Conservation (phyloP, 2,329 filamentous ascomycete genomes). For the Ophiostoma sp. region DNA sequence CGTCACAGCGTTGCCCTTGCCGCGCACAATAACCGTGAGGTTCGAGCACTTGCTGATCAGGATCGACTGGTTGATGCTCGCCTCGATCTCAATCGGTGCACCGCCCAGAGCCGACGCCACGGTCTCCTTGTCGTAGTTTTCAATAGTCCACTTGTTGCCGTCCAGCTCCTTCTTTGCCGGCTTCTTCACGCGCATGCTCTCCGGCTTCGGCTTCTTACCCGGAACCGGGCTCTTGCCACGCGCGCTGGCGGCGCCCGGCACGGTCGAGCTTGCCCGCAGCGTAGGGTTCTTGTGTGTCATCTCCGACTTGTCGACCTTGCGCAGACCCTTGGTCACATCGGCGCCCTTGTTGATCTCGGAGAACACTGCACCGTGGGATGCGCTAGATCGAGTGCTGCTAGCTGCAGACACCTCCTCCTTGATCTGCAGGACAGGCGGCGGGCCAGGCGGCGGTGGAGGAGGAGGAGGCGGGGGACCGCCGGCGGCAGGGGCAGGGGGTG, state of each 20-base stretch:
- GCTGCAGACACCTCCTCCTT: constrained; percentile 44
- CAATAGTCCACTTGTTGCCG: constrained; percentile 91
- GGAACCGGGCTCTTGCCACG: constrained; percentile 82
- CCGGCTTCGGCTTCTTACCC: constrained; percentile 78
- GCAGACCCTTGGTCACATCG: constrained; percentile 78
- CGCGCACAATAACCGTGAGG: constrained; percentile 79
- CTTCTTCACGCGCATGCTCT: constrained; percentile 79
- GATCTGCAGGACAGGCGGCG: constrained; percentile 60
- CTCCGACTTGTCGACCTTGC: constrained; percentile 89
- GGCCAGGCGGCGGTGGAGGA: constrained; percentile 65
- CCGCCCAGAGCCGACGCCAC: constrained; percentile 32
- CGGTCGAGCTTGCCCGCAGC: constrained; percentile 66
- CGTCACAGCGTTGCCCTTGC: constrained; percentile 95
- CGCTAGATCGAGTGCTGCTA: constrained; percentile 37
- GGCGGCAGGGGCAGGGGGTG: constrained; percentile 47
- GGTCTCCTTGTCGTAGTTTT: constrained; percentile 78
- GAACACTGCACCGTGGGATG: constrained; percentile 81
- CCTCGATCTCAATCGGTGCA: constrained; percentile 69
- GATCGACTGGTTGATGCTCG: constrained; percentile 77
- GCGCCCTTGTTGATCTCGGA: constrained; percentile 84
- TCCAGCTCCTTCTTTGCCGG: constrained; percentile 72
- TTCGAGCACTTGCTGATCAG: constrained; percentile 90
- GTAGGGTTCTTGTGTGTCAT: constrained; percentile 99
- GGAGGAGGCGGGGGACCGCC: constrained; percentile 54
- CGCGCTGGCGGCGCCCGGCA: constrained; percentile 44